These are phyloP conservation scores for Abortiporus biennis DNA, from an alignment of 1,284 basidiomycete genomes.

Conservation along the genomic window DNA sequence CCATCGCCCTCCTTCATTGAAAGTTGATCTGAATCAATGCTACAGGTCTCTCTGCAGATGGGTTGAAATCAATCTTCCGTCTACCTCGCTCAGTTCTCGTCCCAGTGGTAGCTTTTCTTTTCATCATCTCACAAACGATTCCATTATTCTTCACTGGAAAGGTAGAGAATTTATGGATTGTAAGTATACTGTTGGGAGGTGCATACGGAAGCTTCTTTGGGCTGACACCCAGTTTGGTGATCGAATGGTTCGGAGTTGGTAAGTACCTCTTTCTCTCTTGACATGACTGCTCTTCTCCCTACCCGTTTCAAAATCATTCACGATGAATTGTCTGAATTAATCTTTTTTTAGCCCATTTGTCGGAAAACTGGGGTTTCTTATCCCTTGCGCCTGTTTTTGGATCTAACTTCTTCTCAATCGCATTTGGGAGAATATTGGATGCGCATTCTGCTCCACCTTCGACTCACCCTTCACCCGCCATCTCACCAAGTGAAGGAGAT, in stretches of 20 bases:
- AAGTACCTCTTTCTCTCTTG: constrained; percentile 21
- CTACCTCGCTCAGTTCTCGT: constrained; percentile 70
- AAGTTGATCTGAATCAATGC: no score
- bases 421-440: constrained; percentile 80
- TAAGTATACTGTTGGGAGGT: constrained; percentile 66
- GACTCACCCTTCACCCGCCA: constrained; percentile 14
- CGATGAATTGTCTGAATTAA: neutral
- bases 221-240: constrained; percentile 65
- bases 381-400: constrained; percentile 76
- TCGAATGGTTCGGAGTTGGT: constrained; percentile 87
- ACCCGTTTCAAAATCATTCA: neutral
- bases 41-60: constrained; percentile 70
- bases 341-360: constrained; percentile 51
- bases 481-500: constrained; percentile 21
- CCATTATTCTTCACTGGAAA: constrained; percentile 49
- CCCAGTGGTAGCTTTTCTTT: constrained; percentile 57
- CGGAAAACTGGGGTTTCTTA: constrained; percentile 84
- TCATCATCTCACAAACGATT: constrained; percentile 70
- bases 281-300: neutral
- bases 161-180: constrained; percentile 68
- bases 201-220: constrained; percentile 81
- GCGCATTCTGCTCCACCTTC: constrained; percentile 39
- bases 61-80: constrained; percentile 48
- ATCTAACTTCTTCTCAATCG: constrained; percentile 79
- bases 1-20: neutral